Base-by-base conservation (phyloP, 2,329 filamentous ascomycete genomes). In the Capronia americana region DNA sequence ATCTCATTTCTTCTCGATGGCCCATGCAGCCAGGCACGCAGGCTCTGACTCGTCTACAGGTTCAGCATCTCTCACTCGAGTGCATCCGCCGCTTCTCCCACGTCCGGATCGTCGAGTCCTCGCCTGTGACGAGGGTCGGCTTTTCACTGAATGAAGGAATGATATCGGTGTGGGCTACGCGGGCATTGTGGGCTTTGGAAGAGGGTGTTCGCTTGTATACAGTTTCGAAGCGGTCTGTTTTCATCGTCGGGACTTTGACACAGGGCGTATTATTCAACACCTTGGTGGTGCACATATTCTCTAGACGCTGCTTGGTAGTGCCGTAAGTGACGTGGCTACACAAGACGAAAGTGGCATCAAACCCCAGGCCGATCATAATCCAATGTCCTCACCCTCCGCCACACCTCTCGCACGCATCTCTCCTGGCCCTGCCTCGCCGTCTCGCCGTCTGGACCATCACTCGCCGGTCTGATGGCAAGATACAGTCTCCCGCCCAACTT, bases 381-480 rank as follows among this genome's bases (percentile, higher is more conserved):
- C 62, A 93, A 77, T 12, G 82, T 79, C 58, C 85, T 80, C 5
- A 92, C 90, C 38, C 90, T 82, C 70, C 84, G 85, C 90, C 91
- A 93, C 1, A 91, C 88, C 73, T 92, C 90, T 51, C 90, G 81
- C 1, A 92, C 88, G 0, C 88, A 85, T 65, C 90, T 81, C 71
- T 92, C 89, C 72, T 93, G 91, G 8, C 84, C 82, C 73, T 92
- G 81, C 17, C 88, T 83, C 6, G 83, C 90, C 1, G 87, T 88
- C 73, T 92, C 90, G 0, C 77, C 83, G 14, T 26, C 28, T 2
- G 79, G 75, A 1, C 85, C 86, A 23, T 87, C 81, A 0, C 88
- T 89, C 41, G 89, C 90, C 3, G 90, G 88, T 84, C 88, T 79
- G 60, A 92, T 88, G 0, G 90, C 90, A 53, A 93, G 79, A 76